Evolutionary conservation across 2,329 filamentous ascomycete genomes (phyloP), one percentile per base, ranked within the genome.

Genomic region (Phyllosticta paracitricarpa): DNA sequence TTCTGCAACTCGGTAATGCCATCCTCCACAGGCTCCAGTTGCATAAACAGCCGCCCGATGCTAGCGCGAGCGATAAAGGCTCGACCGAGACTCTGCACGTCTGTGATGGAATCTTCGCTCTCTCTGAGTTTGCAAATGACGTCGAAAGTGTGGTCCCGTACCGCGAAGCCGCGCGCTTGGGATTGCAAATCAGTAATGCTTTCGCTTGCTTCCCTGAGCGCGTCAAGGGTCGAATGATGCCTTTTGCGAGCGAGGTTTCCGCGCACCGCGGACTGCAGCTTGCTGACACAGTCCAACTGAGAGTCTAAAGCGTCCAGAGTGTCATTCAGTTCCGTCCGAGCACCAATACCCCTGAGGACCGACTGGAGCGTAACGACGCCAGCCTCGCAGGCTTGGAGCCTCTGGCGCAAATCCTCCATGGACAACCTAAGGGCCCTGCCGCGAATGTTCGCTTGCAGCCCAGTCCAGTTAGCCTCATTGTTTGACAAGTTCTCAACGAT

Each of bases 11-110:
- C 88, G 8, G 84, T 77, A 63, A 97, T 82, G 0, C 80, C 79
- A n/a, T 88, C 87, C 69, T 97, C 92, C 64, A 95, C 85, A 59
- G 87, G 87, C 63, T 96, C 90, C 2, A 97, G 81, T 65, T 93
- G 85, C 24, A 81, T 83, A 51, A 99, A 81, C 1, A 91, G 78
- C 54, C 85, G 82, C 19, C 89, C 91, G 57, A 97, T 81, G 26
- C 87, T 81, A 56, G 84, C 82, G 55, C 94, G 85, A 51, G 89
- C 78, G 65, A 96, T 81, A 81, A 95, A 89, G 1, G 90, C 92
- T 63, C 93, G 84, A 33, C 85, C 81, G 7, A 92, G 77, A 28
- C 85, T 85, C 73, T 99, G 94, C 2, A 97, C 79, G 33, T 85
- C 77, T 25, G 84, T 76, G 51, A 92, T 83, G 63, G 86, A 82